These are phyloP conservation scores for Podaxis carcinomalis DNA, from an alignment of 768 basidiomycete genomes.

Conservation along the genomic window DNA sequence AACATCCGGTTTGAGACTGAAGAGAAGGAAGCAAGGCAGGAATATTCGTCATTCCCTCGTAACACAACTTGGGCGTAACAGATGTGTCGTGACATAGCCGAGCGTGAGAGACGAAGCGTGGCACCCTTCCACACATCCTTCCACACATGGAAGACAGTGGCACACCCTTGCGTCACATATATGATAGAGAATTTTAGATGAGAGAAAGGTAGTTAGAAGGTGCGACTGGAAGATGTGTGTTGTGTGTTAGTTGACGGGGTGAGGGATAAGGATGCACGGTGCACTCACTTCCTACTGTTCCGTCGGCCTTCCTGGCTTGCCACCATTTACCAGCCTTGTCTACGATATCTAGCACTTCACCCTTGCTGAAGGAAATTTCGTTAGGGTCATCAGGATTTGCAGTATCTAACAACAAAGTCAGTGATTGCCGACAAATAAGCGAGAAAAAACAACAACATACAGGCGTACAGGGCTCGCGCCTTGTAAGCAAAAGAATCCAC, in stretches of 20 bases:
- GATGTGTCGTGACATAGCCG: background rate
- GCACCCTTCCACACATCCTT: background rate
- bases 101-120: background rate
- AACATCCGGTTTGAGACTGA: background rate
- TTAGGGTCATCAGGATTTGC: conserved; percentile 95
- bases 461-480: conserved; percentile 88
- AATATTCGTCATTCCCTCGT: conserved; percentile 1
- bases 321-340: conserved; percentile 95
- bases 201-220: conserved; percentile 85
- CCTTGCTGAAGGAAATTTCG: conserved; percentile 91
- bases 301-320: conserved; percentile 81
- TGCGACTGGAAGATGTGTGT: conserved; percentile 46
- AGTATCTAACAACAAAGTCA: conserved; percentile 53
- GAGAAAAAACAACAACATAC: conserved; percentile 42
- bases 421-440: conserved; percentile 12
- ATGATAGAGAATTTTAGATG: conserved; percentile 38
- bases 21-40: background rate
- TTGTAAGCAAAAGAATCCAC: conserved; percentile 58
- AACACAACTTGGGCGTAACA: background rate
- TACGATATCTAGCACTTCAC: conserved; percentile 87
- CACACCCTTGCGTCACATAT: background rate
- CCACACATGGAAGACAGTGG: background rate
- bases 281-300: conserved; percentile 69
- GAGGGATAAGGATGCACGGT: background rate
- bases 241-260: conserved; percentile 12